These are phyloP conservation scores for Colletotrichum simmondsii DNA, from an alignment of 2,329 filamentous ascomycete genomes.

Conservation along the genomic window DNA sequence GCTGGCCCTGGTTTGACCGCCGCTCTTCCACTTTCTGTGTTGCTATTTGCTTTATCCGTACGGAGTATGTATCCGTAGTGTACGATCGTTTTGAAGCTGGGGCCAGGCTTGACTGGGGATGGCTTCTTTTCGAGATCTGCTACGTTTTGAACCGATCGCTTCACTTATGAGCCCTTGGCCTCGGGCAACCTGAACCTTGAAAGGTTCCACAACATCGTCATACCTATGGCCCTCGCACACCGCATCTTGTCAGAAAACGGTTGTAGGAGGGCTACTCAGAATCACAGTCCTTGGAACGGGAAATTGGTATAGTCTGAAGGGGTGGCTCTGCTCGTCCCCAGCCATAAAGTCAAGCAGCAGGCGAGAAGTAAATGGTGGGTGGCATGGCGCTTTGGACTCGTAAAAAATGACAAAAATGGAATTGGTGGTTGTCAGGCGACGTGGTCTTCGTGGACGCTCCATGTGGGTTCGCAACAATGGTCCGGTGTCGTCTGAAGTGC, in stretches of 20 bases:
- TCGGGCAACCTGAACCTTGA: constrained; percentile 17
- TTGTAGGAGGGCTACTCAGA: not conserved
- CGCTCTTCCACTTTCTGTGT: not conserved
- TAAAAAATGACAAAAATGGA: constrained; percentile 4
- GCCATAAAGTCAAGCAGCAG: not conserved
- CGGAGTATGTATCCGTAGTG: not conserved
- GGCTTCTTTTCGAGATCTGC: constrained; percentile 21
- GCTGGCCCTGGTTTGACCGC: constrained; percentile 8
- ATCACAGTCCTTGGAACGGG: constrained; percentile 11
- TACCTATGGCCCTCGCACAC: constrained; percentile 14
- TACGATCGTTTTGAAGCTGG: not conserved
- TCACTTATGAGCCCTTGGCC: constrained; percentile 10
- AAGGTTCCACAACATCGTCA: constrained; percentile 28
- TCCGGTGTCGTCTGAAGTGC: constrained; percentile 23
- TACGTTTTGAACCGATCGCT: constrained; percentile 23
- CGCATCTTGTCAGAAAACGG: constrained; percentile 13
- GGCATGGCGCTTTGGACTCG: not conserved
- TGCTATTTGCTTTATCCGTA: not conserved
- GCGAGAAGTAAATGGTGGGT: not conserved
- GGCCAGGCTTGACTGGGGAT: constrained; percentile 1
- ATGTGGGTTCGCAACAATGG: not conserved
- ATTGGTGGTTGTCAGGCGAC: constrained; percentile 16
- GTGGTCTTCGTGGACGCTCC: not conserved
- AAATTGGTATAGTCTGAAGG: constrained; percentile 3
- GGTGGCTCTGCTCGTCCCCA: not conserved